Percentiles rank a stretch among this genome's conserved stretches.
These are phyloP conservation scores for Coelastrella sp. DNA, from an alignment of 139 green algal genomes.

Conservation along the genomic window DNA sequence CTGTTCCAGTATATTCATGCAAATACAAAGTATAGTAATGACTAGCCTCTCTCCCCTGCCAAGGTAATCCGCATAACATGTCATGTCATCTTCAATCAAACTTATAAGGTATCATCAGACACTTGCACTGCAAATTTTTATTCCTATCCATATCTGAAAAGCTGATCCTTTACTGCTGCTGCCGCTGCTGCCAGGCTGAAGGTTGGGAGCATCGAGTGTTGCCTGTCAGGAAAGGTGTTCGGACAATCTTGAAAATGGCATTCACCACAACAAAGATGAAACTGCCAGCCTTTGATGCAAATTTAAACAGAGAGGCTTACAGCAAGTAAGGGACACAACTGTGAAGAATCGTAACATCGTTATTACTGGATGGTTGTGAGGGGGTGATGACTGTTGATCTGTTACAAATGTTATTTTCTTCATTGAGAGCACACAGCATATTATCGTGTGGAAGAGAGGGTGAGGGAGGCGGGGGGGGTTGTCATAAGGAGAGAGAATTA, in stretches of 20 bases:
- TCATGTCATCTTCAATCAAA: neutral
- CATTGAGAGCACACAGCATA: no score
- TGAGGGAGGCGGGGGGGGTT: no score
- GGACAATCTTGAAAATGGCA: conserved; percentile 42
- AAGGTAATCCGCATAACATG: no score
- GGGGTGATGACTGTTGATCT: no score
- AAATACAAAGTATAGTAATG: no score
- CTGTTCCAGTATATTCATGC: no score
- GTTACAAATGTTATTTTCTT: no score
- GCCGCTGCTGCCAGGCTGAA: conserved; percentile 40
- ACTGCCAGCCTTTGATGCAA: conserved; percentile 41
- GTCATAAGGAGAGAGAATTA: no score
- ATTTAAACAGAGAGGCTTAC: conserved; percentile 38
- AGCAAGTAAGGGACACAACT: neutral
- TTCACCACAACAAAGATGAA: conserved; percentile 28
- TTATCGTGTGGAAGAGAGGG: no score
- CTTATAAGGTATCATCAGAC: neutral
- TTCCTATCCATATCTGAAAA: neutral
- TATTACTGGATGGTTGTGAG: no score
- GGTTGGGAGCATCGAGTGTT: conserved; percentile 47
- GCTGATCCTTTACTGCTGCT: neutral
- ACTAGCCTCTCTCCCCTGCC: no score
- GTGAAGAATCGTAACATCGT: no score
- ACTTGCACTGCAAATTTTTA: neutral
- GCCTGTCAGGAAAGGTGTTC: neutral